Conservation (phyloP, 1,284 basidiomycete genomes). For the Sporisorium iseilematis-ciliati region DNA sequence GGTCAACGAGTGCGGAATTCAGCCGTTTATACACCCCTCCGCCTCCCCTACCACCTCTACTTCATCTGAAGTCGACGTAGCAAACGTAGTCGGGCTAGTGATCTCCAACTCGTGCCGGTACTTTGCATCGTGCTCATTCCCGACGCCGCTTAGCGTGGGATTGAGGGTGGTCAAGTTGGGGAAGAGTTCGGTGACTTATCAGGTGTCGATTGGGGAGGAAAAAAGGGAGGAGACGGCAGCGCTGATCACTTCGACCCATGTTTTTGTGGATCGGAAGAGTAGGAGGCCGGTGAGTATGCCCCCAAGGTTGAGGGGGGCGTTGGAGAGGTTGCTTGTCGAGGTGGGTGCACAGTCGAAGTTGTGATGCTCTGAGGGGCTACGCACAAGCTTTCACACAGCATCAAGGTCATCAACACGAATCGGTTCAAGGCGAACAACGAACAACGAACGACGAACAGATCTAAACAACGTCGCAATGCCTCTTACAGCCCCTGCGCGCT, state of each 20-base stretch:
- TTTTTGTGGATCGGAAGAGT: constrained; percentile 48
- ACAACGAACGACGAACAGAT: no score
- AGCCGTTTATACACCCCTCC: constrained; percentile 35
- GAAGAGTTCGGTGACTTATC: constrained; percentile 46
- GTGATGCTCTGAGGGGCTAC: not conserved
- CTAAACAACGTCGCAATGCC: no score
- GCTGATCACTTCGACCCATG: constrained; percentile 50
- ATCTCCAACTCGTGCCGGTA: constrained; percentile 51
- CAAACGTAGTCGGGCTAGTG: constrained; percentile 45
- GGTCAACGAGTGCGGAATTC: constrained; percentile 40
- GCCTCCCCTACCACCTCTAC: constrained; percentile 3
- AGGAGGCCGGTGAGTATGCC: constrained; percentile 49
- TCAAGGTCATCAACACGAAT: no score
- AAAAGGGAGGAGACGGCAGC: constrained; percentile 26
- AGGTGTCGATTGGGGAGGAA: constrained; percentile 37
- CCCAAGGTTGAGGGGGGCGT: not conserved
- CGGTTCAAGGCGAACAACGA: no score
- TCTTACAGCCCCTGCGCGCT: constrained; percentile 30
- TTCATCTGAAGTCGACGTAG: constrained; percentile 8
- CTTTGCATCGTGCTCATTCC: constrained; percentile 54
- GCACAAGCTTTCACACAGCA: not conserved
- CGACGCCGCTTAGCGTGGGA: constrained; percentile 28
- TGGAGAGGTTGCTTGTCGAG: constrained; percentile 20
- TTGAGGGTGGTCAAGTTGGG: constrained; percentile 48
- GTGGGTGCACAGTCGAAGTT: constrained; percentile 17